Evolutionary conservation across 1,284 basidiomycete species (phyloP).

Genomic region (Papiliotrema laurentii): DNA sequence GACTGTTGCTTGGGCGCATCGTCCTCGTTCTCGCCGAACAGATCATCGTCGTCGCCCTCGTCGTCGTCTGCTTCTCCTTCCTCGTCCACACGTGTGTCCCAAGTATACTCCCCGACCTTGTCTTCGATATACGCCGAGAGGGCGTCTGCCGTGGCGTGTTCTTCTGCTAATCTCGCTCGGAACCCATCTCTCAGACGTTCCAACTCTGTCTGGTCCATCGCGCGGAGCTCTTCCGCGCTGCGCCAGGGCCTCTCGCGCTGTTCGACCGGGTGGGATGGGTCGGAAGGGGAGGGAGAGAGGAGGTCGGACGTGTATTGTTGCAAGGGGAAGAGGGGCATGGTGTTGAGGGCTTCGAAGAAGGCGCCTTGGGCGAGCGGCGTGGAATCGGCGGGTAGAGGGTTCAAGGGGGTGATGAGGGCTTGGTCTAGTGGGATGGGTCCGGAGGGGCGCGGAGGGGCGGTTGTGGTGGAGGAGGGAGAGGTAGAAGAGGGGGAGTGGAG

Average conservation of each 20-base stretch:
- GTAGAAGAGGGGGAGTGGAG: slow-evolving; percentile 9
- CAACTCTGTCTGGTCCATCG: neutral
- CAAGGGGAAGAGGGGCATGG: slow-evolving; percentile 3
- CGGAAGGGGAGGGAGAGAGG: slow-evolving; percentile 30
- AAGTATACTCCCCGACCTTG: slow-evolving; percentile 15
- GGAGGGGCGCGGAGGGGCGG: neutral
- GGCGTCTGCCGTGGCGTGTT: slow-evolving; percentile 12
- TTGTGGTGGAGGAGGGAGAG: slow-evolving; percentile 1
- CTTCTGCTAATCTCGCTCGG: slow-evolving; percentile 1
- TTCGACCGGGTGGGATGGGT: too few relatives aligned
- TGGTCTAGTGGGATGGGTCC: neutral
- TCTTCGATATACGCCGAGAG: slow-evolving; percentile 16
- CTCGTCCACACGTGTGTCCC: slow-evolving; percentile 16
- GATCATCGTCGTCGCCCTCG: slow-evolving; percentile 18
- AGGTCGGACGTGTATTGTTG: slow-evolving; percentile 20
- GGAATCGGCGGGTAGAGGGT: slow-evolving; percentile 19
- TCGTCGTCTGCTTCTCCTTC: slow-evolving; percentile 17
- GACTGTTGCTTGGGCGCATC: slow-evolving; percentile 9
- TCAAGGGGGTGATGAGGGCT: slow-evolving; percentile 13
- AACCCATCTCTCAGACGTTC: neutral
- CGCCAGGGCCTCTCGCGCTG: too few relatives aligned
- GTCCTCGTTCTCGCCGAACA: slow-evolving; percentile 21
- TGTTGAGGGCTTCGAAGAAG: slow-evolving; percentile 3
- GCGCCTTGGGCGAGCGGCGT: slow-evolving; percentile 3
- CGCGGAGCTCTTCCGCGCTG: neutral